These are phyloP conservation scores for Thalassiosira tumida DNA, from an alignment of 352 stramenopile species.

Conservation along the genomic window DNA sequence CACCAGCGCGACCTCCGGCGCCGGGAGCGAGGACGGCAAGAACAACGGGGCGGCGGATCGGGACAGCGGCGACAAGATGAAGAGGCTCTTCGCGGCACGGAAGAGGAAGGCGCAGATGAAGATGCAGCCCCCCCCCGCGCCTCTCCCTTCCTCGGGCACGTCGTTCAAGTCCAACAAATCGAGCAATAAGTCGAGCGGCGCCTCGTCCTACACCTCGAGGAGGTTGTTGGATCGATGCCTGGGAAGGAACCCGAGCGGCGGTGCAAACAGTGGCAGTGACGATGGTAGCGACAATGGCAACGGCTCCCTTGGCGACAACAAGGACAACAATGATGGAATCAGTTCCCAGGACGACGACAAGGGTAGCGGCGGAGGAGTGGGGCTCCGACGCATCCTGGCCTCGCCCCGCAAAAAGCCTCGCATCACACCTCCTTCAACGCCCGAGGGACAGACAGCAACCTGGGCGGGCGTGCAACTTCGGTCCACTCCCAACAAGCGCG, in stretches of 20 bases:
- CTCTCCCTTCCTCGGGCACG: neutral
- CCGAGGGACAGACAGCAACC: conserved; percentile 19
- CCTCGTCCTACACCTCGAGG: neutral
- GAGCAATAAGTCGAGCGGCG: no score
- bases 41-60: no score
- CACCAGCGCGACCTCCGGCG: neutral
- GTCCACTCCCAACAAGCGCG: conserved; percentile 55
- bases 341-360: neutral
- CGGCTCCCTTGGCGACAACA: neutral
- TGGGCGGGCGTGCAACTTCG: conserved; percentile 76
- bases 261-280: neutral
- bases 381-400: neutral
- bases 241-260: neutral
- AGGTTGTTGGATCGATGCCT: conserved; percentile 15
- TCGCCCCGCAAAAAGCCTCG: conserved; percentile 70
- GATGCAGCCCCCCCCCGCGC: no score
- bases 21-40: no score
- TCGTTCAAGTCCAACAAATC: no score
- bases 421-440: conserved; percentile 44
- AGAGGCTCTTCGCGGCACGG: no score
- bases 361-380: neutral
- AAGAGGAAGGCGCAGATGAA: no score
- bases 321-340: neutral
- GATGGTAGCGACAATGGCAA: neutral
- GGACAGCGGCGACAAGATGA: no score